Percentiles rank a stretch among this genome's conserved stretches.
phyloP scores from a whole-genome alignment of 78 protist genomes.

The Paratrimastix pyriformis region DNA sequence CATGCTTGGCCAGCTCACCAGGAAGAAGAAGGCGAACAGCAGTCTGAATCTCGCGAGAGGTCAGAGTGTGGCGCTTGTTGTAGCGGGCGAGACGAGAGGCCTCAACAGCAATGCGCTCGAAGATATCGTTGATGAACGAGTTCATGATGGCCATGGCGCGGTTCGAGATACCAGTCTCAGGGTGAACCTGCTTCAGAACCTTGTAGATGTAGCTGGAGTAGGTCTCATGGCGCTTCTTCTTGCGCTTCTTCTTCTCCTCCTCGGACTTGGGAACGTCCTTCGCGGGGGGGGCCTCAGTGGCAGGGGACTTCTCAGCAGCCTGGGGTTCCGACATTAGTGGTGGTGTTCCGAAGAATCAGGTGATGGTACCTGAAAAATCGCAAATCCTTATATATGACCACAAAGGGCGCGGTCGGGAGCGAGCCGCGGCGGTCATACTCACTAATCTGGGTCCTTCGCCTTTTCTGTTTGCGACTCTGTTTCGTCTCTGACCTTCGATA shows the following conservation, averaged over 20 bases:
- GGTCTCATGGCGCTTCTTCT: constrained; percentile 13
- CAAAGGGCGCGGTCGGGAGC: no score
- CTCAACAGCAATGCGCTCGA: constrained; percentile 69
- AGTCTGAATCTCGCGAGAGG: constrained; percentile 69
- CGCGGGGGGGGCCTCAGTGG: neutral
- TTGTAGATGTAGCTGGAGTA: constrained; percentile 63
- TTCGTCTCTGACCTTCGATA: no score
- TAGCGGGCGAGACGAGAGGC: constrained; percentile 55
- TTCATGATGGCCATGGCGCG: constrained; percentile 70
- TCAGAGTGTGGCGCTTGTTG: constrained; percentile 51
- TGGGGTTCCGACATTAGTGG: no score
- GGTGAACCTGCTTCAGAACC: constrained; percentile 67
- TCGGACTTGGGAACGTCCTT: no score
- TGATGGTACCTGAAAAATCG: no score
- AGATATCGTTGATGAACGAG: constrained; percentile 71
- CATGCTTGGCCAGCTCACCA: constrained; percentile 87
- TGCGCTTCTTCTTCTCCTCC: neutral
- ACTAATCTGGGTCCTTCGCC: no score
- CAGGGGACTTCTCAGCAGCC: neutral
- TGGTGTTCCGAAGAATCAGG: no score
- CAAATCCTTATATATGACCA: no score
- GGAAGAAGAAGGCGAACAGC: constrained; percentile 75
- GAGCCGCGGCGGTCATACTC: no score
- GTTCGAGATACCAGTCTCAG: constrained; percentile 63
- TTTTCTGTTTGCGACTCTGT: no score